These are phyloP conservation scores for Alternaria triticimaculans DNA, from an alignment of 2,329 filamentous ascomycete species.

Conservation along the genomic window DNA sequence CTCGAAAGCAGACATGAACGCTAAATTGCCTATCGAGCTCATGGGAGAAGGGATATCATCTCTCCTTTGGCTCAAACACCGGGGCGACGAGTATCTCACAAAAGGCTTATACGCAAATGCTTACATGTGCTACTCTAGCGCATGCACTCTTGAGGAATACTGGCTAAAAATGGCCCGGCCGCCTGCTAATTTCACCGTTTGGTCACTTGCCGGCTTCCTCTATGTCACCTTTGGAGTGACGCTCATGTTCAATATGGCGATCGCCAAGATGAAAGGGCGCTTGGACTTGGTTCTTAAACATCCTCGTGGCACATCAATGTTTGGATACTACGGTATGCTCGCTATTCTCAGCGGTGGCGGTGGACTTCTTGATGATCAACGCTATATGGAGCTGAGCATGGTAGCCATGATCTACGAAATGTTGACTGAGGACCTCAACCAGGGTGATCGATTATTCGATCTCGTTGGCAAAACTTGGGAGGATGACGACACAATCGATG, in stretches of 20 bases:
- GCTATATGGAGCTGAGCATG: neutral
- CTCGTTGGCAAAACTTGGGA: neutral
- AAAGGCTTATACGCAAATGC: neutral
- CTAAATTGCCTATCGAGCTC: neutral
- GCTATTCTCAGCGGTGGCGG: neutral
- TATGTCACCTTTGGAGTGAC: neutral
- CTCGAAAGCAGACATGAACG: neutral
- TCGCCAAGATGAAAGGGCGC: neutral
- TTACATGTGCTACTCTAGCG: neutral
- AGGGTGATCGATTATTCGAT: neutral
- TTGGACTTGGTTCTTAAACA: neutral
- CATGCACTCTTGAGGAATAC: neutral
- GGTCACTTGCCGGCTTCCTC: neutral
- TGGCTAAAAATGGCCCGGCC: neutral
- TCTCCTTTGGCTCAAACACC: neutral
- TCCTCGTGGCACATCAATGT: neutral
- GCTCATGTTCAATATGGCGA: neutral
- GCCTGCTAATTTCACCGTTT: neutral
- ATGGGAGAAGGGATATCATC: neutral
- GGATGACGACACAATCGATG: neutral
- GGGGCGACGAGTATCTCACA: neutral
- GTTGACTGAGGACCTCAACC: neutral
- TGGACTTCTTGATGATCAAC: neutral
- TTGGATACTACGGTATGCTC: neutral
- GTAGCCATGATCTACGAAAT: neutral